Conservation (phyloP, 2,329 filamentous ascomycete genomes). For the Fusarium secorum region DNA sequence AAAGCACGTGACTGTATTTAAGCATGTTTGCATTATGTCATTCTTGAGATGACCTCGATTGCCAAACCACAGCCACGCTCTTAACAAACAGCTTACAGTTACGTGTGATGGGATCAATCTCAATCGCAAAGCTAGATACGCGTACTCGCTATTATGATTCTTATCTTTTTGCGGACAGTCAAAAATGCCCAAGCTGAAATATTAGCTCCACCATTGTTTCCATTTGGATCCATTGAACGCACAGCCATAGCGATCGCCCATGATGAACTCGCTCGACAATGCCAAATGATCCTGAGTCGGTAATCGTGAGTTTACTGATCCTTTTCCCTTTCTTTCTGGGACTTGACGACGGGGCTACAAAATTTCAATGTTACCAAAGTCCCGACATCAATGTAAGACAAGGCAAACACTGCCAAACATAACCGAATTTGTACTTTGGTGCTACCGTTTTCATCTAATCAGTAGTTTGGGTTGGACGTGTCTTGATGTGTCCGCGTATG, state of each 20-base stretch:
- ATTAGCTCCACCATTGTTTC: background rate
- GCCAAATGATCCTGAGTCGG: conserved; percentile 9
- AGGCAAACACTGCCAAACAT: background rate
- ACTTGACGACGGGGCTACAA: no score
- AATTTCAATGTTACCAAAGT: background rate
- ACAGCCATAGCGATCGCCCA: conserved; percentile 21
- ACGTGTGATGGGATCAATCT: background rate
- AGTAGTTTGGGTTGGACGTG: background rate
- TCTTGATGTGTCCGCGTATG: background rate
- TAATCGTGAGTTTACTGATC: conserved; percentile 1
- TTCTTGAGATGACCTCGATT: background rate
- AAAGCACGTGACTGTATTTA: conserved; percentile 36
- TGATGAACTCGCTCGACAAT: background rate
- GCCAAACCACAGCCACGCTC: background rate
- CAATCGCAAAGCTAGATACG: background rate
- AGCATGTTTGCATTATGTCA: background rate
- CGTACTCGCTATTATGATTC: background rate
- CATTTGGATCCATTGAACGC: background rate
- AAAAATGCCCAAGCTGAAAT: background rate
- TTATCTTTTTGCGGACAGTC: background rate
- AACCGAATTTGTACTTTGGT: background rate
- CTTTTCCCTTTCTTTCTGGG: background rate
- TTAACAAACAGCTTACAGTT: background rate
- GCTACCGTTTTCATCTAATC: background rate
- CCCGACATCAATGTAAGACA: no score